These are phyloP conservation scores for Termitomyces sp. DNA, from an alignment of 768 basidiomycete genomes.

Conservation along the genomic window DNA sequence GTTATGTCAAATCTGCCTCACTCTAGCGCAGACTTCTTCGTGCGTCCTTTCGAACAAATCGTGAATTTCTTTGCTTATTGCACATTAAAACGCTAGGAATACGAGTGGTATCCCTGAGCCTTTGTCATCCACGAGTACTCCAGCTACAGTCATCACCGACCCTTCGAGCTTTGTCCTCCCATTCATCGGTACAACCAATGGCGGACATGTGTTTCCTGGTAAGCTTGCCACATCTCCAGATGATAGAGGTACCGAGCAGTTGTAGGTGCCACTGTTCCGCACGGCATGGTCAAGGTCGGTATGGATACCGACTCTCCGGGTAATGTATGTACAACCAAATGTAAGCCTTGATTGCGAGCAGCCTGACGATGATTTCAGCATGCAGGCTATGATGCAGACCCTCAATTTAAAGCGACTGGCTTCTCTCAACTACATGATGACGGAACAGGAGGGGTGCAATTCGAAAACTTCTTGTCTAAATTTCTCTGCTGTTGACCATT, in stretches of 20 bases:
- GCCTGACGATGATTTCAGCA: constrained; percentile 23
- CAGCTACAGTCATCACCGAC: constrained; percentile 19
- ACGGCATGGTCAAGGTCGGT: constrained; percentile 66
- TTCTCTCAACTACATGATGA: constrained; percentile 62
- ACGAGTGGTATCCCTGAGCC: neutral
- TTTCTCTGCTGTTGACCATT: neutral
- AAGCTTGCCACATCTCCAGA: constrained; percentile 4
- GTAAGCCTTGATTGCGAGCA: neutral
- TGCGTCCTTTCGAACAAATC: neutral
- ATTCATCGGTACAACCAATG: constrained; percentile 61
- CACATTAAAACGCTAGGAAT: neutral
- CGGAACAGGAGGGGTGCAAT: constrained; percentile 53
- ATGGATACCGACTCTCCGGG: constrained; percentile 64
- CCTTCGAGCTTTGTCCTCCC: constrained; percentile 44
- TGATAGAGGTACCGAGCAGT: neutral
- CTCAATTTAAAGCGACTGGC: constrained; percentile 40
- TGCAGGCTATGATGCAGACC: constrained; percentile 41
- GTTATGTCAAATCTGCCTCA: neutral
- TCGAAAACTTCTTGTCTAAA: neutral
- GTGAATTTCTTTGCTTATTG: neutral
- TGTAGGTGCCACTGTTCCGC: constrained; percentile 55
- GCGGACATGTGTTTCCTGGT: constrained; percentile 66
- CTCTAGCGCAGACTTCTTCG: neutral
- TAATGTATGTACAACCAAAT: constrained; percentile 31
- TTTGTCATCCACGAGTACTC: neutral